Evolutionary conservation across 768 basidiomycete species (phyloP).

Genomic region (Hygrophorus pudorinus): DNA sequence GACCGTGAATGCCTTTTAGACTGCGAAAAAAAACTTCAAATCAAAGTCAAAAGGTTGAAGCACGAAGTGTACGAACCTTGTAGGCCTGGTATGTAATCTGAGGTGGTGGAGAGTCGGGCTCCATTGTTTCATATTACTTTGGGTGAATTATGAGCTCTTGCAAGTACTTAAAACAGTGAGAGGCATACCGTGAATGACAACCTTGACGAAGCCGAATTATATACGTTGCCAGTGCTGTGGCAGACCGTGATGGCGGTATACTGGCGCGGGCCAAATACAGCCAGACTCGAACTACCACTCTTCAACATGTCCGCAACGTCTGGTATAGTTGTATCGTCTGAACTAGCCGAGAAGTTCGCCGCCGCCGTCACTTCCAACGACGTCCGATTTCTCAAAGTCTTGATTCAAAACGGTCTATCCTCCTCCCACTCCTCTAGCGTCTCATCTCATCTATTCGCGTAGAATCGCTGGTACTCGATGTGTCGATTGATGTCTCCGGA

Average conservation of each 20-base stretch:
- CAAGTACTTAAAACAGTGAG: no score
- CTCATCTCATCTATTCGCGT: constrained; percentile 9
- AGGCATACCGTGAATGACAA: no score
- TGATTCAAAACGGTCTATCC: constrained; percentile 58
- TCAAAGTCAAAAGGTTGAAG: constrained; percentile 1
- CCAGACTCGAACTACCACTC: constrained; percentile 13
- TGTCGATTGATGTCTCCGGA: constrained; percentile 35
- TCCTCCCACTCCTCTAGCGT: constrained; percentile 9
- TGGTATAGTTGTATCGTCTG: constrained; percentile 55
- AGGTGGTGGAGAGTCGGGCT: constrained; percentile 9
- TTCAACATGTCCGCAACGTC: constrained; percentile 61
- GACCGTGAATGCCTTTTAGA: constrained; percentile 39
- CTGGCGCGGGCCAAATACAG: constrained; percentile 8
- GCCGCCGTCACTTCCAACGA: constrained; percentile 38
- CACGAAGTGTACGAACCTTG: constrained; percentile 23
- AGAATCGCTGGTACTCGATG: constrained; percentile 64
- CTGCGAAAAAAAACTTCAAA: constrained; percentile 16
- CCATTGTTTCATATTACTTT: neutral
- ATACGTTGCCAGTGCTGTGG: no score
- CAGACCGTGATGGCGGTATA: no score
- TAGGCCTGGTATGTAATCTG: constrained; percentile 43
- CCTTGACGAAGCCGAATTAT: no score
- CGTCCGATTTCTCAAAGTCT: constrained; percentile 68
- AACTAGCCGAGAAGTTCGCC: constrained; percentile 50
- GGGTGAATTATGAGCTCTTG: constrained; percentile 14